These are phyloP conservation scores for Neonectria magnoliae DNA, from an alignment of 2,329 filamentous ascomycete genomes.

Conservation along the genomic window DNA sequence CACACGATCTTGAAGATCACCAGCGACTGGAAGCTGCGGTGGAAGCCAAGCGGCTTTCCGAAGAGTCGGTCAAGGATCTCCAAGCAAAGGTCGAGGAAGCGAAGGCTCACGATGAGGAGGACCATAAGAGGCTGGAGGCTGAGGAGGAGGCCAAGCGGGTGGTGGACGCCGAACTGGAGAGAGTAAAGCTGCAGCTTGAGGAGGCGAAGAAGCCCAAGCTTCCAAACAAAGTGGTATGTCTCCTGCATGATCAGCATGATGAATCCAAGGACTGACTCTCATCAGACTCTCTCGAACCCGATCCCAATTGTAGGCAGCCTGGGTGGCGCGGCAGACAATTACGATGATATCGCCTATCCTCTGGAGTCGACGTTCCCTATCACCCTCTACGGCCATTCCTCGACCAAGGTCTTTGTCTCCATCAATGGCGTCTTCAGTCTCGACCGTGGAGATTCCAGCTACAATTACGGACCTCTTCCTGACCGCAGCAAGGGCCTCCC, in stretches of 20 bases:
- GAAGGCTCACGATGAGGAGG: not conserved
- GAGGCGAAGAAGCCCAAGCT: slow-evolving; percentile 8
- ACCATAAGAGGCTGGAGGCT: not conserved
- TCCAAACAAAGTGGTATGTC: slow-evolving; percentile 4
- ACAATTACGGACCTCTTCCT: not conserved
- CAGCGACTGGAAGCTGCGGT: slow-evolving; percentile 3
- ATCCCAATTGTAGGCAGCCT: slow-evolving; percentile 7
- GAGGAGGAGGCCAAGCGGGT: slow-evolving; percentile 2
- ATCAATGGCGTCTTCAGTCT: slow-evolving; percentile 5
- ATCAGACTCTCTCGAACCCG: slow-evolving; percentile 4
- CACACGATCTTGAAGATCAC: slow-evolving; percentile 9
- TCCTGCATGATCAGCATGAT: not conserved
- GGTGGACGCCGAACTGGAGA: not conserved
- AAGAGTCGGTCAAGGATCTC: not conserved
- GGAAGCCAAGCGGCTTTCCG: slow-evolving; percentile 5
- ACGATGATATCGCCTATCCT: slow-evolving; percentile 4
- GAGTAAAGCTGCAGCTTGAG: slow-evolving; percentile 3
- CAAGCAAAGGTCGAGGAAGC: slow-evolving; percentile 3
- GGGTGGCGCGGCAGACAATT: not conserved
- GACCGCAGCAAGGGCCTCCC: not conserved
- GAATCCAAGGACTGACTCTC: not conserved
- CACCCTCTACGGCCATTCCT: slow-evolving; percentile 1
- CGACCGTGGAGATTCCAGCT: not conserved
- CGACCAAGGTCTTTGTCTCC: slow-evolving; percentile 2
- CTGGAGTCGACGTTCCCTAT: not conserved